phyloP scores from a whole-genome alignment of 164 flowering plant species.

The Piper betle region DNA sequence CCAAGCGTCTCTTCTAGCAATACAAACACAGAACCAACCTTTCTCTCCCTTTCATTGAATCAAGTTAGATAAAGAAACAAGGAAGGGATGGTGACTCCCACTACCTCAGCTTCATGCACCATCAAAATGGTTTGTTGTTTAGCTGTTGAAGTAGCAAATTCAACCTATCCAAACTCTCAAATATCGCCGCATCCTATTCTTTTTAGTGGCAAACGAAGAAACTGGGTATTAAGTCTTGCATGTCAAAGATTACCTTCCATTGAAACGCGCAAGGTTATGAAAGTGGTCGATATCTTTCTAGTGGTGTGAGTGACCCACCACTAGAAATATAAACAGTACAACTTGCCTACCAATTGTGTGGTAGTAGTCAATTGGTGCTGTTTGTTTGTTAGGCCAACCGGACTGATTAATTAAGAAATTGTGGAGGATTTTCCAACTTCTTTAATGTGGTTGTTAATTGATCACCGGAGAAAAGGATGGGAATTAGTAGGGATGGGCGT shows the following conservation, averaged over 20 bases:
- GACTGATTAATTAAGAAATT: not conserved
- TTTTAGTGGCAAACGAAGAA: too few relatives aligned
- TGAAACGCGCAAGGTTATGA: too few relatives aligned
- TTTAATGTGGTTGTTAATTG: not conserved
- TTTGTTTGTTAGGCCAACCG: not conserved
- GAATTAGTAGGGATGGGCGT: too few relatives aligned
- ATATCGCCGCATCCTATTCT: not conserved
- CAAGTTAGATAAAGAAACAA: not conserved
- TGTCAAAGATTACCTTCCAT: too few relatives aligned
- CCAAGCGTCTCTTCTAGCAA: not conserved
- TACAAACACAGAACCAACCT: not conserved
- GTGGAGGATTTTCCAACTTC: not conserved
- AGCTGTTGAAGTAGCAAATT: not conserved
- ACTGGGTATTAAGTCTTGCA: too few relatives aligned
- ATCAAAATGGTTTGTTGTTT: too few relatives aligned
- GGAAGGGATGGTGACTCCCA: not conserved
- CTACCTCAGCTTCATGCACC: not conserved
- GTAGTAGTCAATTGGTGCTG: not conserved
- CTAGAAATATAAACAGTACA: not conserved
- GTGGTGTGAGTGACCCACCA: not conserved
- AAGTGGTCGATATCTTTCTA: too few relatives aligned
- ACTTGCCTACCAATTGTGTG: not conserved
- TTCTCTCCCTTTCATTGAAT: not conserved
- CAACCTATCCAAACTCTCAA: not conserved
- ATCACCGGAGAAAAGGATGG: not conserved